Base-by-base conservation (phyloP, 805 yeast genomes). In the Candida michaelii region DNA sequence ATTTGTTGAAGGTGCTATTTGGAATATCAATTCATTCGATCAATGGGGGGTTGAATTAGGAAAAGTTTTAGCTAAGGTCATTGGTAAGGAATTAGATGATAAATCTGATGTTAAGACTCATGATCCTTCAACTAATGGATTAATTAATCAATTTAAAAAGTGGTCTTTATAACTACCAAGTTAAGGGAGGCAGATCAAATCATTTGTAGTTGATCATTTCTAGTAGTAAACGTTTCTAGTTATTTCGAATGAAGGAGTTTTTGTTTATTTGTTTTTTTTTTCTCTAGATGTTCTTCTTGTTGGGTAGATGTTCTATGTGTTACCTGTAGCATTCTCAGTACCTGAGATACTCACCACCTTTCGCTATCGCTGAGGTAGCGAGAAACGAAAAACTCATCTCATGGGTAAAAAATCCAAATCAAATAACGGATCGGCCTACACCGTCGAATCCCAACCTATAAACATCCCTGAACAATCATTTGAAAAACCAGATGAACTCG, bases 21-120 rank as follows among this genome's bases (percentile, higher is more conserved):
- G 99, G 99, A 93, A 95, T 80, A 90, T 93, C 76, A 93, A 93
- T 83, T 91, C 98, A 14, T 93, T 89, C 65, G 99, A 93, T 76
- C 99, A 93, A 77, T 93, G 98, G 96, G 99, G 99, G 71, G 99
- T 93, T 60, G 99, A 93, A 76, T 85, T 93, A 58, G 99, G 99
- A 67, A 93, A 93, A 76, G 95, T 85, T 41, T 81, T 93, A 63
- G 99, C 99, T 63, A 93, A 93, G 83, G 93, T 79, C 46, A 91
- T 93, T 60, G 91, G 95, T 58, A 79, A 79, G 58, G 97, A 93
- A 73, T 82, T 93, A 62, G 86, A 85, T 56, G 79, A 76, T 61
- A 58, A 71, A 23, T 61, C 65, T 35, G 67, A 71, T 42, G 82
- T 85, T 43, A 63, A 71, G 27, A 62, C 80, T 47, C 99, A 93